Conservation (phyloP, 768 basidiomycete genomes). For the Lactarius indigo region DNA sequence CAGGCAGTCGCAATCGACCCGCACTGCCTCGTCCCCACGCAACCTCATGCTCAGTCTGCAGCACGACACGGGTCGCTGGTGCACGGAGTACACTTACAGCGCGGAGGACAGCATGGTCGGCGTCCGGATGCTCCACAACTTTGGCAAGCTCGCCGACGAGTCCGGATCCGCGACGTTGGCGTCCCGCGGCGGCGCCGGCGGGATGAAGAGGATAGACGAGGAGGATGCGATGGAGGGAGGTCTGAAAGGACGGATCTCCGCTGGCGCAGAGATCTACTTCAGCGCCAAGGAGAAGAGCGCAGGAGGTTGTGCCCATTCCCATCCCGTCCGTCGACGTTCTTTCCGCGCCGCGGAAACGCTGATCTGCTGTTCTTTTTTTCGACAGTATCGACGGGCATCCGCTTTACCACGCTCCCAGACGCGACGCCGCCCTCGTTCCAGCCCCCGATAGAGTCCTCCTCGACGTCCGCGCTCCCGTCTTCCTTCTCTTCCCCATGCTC, state of each 20-base stretch:
- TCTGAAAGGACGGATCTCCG: slow-evolving; percentile 82
- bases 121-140: slow-evolving; percentile 83
- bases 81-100: slow-evolving; percentile 92
- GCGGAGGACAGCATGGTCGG: slow-evolving; percentile 95
- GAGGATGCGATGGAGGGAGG: slow-evolving; percentile 93
- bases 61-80: slow-evolving; percentile 90
- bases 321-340: neutral
- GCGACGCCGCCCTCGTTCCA: slow-evolving; percentile 64
- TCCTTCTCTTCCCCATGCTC: slow-evolving; percentile 29
- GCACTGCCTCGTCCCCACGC: slow-evolving; percentile 47
- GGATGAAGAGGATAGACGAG: slow-evolving; percentile 82
- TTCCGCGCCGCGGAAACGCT: neutral
- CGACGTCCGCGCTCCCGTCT: slow-evolving; percentile 28
- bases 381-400: slow-evolving; percentile 85
- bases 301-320: slow-evolving; percentile 61
- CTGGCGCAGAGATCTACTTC: slow-evolving; percentile 91
- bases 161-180: slow-evolving; percentile 28
- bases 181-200: slow-evolving; percentile 19
- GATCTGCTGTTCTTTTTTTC: neutral
- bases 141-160: slow-evolving; percentile 59
- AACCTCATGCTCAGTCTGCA: slow-evolving; percentile 83
- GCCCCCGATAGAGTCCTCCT: slow-evolving; percentile 38
- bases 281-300: slow-evolving; percentile 91
- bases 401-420: slow-evolving; percentile 92
- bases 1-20: slow-evolving; percentile 38